Evolutionary conservation across 2,329 filamentous ascomycete species (phyloP), one percentile per base, ranked within the genome.

Genomic region (Trichophyton simii): DNA sequence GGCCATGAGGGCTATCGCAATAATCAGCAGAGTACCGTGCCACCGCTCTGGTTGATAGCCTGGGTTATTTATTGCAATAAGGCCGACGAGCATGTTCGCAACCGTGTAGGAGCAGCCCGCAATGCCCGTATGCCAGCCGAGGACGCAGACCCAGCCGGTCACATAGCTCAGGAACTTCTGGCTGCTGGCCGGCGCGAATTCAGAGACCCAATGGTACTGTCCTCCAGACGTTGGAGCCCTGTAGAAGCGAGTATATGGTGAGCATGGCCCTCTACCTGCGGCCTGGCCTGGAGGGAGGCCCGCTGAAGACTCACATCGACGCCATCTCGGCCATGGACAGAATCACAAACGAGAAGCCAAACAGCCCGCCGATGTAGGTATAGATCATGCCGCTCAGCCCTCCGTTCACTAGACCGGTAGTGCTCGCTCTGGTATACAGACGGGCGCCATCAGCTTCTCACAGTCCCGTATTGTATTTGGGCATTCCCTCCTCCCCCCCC

Each of bases 201-300:
- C 70, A 6, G 69, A 70, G 0, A 72, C 70, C 71, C 70, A 72
- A 59, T 72, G 71, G 61, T 72, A 72, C 61, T 73, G 71, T n/a
- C 70, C 71, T 46, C 72, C 72, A 31, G 69, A 69, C 0, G 73
- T 74, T 7, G 74, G 75, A 9, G 72, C 69, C 73, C 69, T 71
- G 13, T 15, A 9, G 2, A 13, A 28, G 22, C 15, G 46, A 52
- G 9, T 25, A 61, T 58, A 58, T n/a, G 57, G 46, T 31, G 61
- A 54, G 31, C 61, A 63, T 50, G 63, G 64, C 38, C 9, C n/a
- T 9, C 36, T 52, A 15, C 2, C 4, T 2, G 5, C 25, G 54
- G 9, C 13, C 58, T 25, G 31, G 11, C 20, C 13, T 13, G 15
- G 59, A 22, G 7, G 5, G 60, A 60, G 58, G 62, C 9, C 9